These are phyloP conservation scores for Isatis tinctoria DNA, from an alignment of 345 rosid genomes.

Conservation along the genomic window DNA sequence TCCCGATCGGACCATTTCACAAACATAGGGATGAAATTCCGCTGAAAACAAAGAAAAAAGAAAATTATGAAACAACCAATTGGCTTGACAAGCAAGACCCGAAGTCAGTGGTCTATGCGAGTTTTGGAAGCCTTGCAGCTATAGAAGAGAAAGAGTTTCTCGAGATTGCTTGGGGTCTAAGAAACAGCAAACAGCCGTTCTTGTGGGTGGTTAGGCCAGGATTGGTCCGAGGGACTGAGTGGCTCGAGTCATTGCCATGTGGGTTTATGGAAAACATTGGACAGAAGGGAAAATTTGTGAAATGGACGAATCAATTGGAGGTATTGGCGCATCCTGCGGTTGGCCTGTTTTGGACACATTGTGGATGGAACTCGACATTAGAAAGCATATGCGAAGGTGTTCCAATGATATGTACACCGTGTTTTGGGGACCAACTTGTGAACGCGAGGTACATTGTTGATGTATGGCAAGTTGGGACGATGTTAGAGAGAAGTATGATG, in stretches of 20 bases:
- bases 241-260: slow-evolving; percentile 40
- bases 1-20: slow-evolving; percentile 52
- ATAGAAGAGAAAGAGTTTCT: slow-evolving; percentile 35
- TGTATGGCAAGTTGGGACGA: slow-evolving; percentile 56
- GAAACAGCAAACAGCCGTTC: slow-evolving; percentile 45
- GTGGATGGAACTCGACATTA: slow-evolving; percentile 69
- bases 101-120: slow-evolving; percentile 47
- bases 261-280: slow-evolving; percentile 41
- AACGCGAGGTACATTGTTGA: slow-evolving; percentile 47
- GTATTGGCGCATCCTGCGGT: slow-evolving; percentile 51
- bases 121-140: slow-evolving; percentile 58
- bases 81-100: slow-evolving; percentile 56
- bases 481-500: slow-evolving; percentile 31
- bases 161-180: slow-evolving; percentile 56
- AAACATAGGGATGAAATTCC: slow-evolving; percentile 28
- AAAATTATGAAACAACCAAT: slow-evolving; percentile 25
- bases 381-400: slow-evolving; percentile 63
- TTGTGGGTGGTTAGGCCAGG: slow-evolving; percentile 66
- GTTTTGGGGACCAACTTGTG: slow-evolving; percentile 55
- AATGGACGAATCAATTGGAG: slow-evolving; percentile 68
- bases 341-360: slow-evolving; percentile 65
- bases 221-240: slow-evolving; percentile 25
- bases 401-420: slow-evolving; percentile 75
- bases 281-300: slow-evolving; percentile 45
- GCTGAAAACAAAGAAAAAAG: slow-evolving; percentile 27